Evolutionary conservation across 2,329 filamentous ascomycete genomes (phyloP).

Genomic region (Hypoxylon sp.): DNA sequence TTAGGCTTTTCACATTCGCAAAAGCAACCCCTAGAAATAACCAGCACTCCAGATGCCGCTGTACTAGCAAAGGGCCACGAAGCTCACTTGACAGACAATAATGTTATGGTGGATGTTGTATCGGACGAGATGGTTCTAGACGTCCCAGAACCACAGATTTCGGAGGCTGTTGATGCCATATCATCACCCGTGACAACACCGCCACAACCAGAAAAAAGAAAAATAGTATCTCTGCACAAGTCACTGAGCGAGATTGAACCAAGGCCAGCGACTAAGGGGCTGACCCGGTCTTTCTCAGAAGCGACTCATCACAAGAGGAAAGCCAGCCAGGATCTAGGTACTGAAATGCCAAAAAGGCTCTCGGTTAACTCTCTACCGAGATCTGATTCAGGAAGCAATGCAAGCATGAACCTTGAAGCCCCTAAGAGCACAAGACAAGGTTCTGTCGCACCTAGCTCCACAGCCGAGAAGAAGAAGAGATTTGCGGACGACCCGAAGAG

Average conservation of each 20-base stretch:
- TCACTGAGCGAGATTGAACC: constrained; percentile 38
- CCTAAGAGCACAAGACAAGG: constrained; percentile 8
- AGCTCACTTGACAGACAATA: neutral
- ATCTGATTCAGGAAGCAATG: constrained; percentile 18
- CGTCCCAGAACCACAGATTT: neutral
- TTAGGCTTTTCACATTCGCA: constrained; percentile 29
- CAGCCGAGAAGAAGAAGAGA: constrained; percentile 22
- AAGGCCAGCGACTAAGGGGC: constrained; percentile 22
- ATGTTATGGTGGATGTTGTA: neutral
- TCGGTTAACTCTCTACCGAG: constrained; percentile 29
- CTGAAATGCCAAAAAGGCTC: constrained; percentile 24
- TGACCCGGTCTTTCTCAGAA: constrained; percentile 43
- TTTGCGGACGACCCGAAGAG: constrained; percentile 29
- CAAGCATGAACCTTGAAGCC: constrained; percentile 18
- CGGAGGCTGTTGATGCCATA: neutral
- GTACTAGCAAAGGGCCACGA: constrained; percentile 2
- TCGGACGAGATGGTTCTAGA: neutral
- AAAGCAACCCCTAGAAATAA: constrained; percentile 14
- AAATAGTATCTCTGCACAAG: constrained; percentile 29
- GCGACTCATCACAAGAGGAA: constrained; percentile 41
- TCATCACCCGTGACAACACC: neutral
- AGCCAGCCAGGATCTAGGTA: constrained; percentile 33
- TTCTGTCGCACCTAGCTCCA: constrained; percentile 30
- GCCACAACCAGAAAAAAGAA: constrained; percentile 1
- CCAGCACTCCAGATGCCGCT: constrained; percentile 12